Evolutionary conservation across 1,139 yeast species (phyloP).

Genomic region (Yamadazyma songkhlaensis): DNA sequence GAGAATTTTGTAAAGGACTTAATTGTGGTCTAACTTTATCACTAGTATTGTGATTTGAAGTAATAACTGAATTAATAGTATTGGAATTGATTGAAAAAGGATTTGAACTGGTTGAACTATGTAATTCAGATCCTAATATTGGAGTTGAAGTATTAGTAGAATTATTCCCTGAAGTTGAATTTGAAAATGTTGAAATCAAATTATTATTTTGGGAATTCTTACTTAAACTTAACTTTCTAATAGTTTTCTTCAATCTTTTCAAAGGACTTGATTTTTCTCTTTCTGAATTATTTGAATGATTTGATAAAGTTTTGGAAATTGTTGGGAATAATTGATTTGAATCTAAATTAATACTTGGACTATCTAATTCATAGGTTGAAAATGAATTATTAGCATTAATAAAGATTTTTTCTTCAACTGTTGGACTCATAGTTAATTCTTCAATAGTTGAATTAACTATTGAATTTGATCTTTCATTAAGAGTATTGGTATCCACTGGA

Average conservation of each 20-base stretch:
- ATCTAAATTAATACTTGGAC: slow-evolving; percentile 24
- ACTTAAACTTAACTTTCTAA: slow-evolving; percentile 18
- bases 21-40: slow-evolving; percentile 18
- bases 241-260: slow-evolving; percentile 27
- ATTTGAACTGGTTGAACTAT: not conserved
- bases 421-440: not conserved
- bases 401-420: slow-evolving; percentile 8
- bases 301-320: slow-evolving; percentile 11
- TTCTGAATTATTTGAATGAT: slow-evolving; percentile 9
- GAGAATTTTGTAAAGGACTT: slow-evolving; percentile 19
- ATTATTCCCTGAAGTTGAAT: not conserved
- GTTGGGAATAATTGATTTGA: slow-evolving; percentile 21
- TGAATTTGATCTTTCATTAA: not conserved
- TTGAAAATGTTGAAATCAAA: not conserved
- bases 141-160: slow-evolving; percentile 1
- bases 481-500: not conserved
- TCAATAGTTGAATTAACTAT: not conserved
- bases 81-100: not conserved
- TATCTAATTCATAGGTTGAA: slow-evolving; percentile 29
- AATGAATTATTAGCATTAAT: slow-evolving; percentile 17
- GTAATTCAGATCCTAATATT: slow-evolving; percentile 4
- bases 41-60: not conserved
- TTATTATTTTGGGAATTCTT: slow-evolving; percentile 5
- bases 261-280: slow-evolving; percentile 20
- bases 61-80: not conserved